A percentile compares a stretch with the other conserved stretches of the same genome.
phyloP scores from a whole-genome alignment of 2,329 filamentous ascomycete genomes.

The Cercospora berteroae region DNA sequence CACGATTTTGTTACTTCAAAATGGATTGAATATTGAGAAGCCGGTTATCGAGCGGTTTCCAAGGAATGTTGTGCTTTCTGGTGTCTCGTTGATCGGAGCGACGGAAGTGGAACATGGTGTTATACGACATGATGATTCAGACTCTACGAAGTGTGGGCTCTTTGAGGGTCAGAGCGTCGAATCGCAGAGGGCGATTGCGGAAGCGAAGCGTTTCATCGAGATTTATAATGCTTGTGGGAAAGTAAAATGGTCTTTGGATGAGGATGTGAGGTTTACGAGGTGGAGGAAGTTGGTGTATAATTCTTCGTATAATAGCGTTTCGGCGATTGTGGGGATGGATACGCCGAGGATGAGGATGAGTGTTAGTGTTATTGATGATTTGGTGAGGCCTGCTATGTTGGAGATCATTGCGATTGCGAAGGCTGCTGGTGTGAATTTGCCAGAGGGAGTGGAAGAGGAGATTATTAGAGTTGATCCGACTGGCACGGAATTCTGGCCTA shows the following conservation, averaged over 20 bases:
- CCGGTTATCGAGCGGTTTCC: conserved; percentile 54
- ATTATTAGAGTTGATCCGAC: conserved; percentile 53
- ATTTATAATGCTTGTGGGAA: conserved; percentile 51
- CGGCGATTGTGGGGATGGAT: conserved; percentile 53
- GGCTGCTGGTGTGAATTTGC: conserved; percentile 46
- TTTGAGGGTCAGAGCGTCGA: conserved; percentile 45
- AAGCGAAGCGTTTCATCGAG: conserved; percentile 43
- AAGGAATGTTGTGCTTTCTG: conserved; percentile 52
- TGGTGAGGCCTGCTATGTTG: conserved; percentile 55
- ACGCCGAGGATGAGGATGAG: conserved; percentile 51
- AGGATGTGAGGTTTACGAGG: conserved; percentile 45
- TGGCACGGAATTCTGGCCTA: conserved; percentile 51
- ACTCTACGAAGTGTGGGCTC: conserved; percentile 52
- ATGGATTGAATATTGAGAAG: conserved; percentile 63
- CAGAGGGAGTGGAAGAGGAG: conserved; percentile 44
- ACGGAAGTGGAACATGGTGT: conserved; percentile 49
- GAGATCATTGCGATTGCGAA: conserved; percentile 52
- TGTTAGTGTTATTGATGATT: conserved; percentile 45
- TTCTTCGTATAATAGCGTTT: conserved; percentile 54
- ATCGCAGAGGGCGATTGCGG: conserved; percentile 35
- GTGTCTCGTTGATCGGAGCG: conserved; percentile 54
- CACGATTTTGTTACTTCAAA: conserved; percentile 58
- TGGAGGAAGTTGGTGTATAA: conserved; percentile 56
- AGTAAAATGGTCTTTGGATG: conserved; percentile 43
- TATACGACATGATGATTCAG: conserved; percentile 55